phyloP scores from a whole-genome alignment of 202 grass and related monocot species.

The Brachypodium distachyon region DNA sequence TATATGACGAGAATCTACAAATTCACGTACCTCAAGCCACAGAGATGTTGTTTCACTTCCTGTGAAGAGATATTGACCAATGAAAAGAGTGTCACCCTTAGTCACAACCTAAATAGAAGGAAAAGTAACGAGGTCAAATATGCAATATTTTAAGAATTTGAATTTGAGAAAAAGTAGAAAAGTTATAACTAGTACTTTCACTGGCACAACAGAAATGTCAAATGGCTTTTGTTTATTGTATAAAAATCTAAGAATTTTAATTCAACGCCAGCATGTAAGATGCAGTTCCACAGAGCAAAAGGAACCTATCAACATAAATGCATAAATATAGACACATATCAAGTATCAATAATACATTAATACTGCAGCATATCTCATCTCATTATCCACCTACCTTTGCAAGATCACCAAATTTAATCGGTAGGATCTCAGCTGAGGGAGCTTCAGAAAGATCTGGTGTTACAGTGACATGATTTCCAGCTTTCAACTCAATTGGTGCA shows the following conservation, averaged over 20 bases:
- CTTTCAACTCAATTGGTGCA: conserved; percentile 59
- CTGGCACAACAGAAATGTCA: not conserved
- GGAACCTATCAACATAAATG: not conserved
- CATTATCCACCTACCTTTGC: conserved; percentile 58
- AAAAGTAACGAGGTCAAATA: not conserved
- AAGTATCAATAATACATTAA: not conserved
- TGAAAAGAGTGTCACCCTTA: conserved; percentile 89
- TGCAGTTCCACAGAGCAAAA: not conserved
- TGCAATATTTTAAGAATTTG: not conserved
- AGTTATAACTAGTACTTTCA: not conserved
- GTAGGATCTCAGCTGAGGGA: conserved; percentile 64
- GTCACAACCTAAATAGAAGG: conserved; percentile 66
- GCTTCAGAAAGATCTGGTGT: conserved; percentile 67
- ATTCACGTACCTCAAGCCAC: conserved; percentile 73
- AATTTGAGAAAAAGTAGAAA: not conserved
- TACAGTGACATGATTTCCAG: conserved; percentile 69
- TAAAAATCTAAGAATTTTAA: not conserved
- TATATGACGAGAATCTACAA: not conserved
- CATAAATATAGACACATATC: not conserved
- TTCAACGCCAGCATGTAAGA: not conserved
- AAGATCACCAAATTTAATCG: conserved; percentile 74
- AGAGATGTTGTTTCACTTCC: conserved; percentile 96
- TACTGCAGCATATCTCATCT: not conserved
- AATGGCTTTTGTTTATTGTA: not conserved
- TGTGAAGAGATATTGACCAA: conserved; percentile 99